phyloP scores from a whole-genome alignment of 139 green algal species.

The Picochlorum costavermella region DNA sequence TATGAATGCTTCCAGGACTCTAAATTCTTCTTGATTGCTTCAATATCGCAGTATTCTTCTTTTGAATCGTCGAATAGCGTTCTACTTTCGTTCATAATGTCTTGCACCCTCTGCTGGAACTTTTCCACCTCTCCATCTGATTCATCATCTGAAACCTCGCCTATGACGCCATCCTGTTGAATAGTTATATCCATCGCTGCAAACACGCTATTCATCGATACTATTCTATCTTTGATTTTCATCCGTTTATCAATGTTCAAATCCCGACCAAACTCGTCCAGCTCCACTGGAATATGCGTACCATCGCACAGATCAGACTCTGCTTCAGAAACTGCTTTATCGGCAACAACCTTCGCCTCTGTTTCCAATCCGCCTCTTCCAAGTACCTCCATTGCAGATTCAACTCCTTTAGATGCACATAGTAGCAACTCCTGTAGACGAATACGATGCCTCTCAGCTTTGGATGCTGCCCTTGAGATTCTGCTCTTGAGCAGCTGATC shows the following conservation, averaged over 20 bases:
- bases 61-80: slow-evolving; percentile 74
- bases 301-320: slow-evolving; percentile 9
- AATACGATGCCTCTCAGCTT: slow-evolving; percentile 2
- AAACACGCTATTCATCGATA: background rate
- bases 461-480: slow-evolving; percentile 32
- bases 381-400: slow-evolving; percentile 50
- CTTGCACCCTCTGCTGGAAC: background rate
- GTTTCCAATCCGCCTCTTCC: slow-evolving; percentile 26
- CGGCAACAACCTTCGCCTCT: slow-evolving; percentile 28
- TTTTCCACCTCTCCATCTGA: slow-evolving; percentile 53
- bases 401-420: slow-evolving; percentile 51
- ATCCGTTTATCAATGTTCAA: slow-evolving; percentile 47
- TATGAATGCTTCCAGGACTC: slow-evolving; percentile 56
- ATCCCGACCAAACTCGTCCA: slow-evolving; percentile 88
- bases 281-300: slow-evolving; percentile 27
- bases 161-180: slow-evolving; percentile 10
- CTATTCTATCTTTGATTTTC: slow-evolving; percentile 21
- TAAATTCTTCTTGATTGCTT: slow-evolving; percentile 47
- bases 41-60: slow-evolving; percentile 64
- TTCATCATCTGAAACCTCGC: background rate
- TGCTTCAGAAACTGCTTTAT: slow-evolving; percentile 15
- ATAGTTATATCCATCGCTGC: slow-evolving; percentile 3
- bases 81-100: slow-evolving; percentile 15
- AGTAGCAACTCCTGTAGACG: slow-evolving; percentile 35
- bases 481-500: slow-evolving; percentile 46